These are phyloP conservation scores for Mallotus japonicus DNA, from an alignment of 441 rosid species.

Conservation along the genomic window DNA sequence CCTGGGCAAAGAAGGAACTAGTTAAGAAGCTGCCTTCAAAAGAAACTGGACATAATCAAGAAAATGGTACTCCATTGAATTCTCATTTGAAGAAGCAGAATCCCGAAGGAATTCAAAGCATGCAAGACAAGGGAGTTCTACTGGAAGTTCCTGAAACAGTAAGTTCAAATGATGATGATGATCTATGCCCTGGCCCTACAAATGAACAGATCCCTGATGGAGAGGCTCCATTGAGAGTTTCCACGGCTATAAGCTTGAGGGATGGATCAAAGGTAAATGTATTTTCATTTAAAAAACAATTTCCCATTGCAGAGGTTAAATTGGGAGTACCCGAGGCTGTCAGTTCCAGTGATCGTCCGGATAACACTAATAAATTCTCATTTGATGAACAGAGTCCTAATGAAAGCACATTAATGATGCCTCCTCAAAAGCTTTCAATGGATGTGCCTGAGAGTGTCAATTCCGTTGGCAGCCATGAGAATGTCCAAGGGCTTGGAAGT, in stretches of 20 bases:
- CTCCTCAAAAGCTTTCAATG: constrained; percentile 30
- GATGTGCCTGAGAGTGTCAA: constrained; percentile 30
- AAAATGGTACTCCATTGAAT: constrained; percentile 19
- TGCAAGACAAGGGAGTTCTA: constrained; percentile 34
- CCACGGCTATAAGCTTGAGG: constrained; percentile 13
- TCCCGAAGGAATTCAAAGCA: constrained; percentile 28
- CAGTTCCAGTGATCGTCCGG: constrained; percentile 24
- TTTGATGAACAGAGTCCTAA: constrained; percentile 25
- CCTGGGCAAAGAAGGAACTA: constrained; percentile 48
- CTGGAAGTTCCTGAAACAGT: constrained; percentile 20
- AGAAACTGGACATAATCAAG: constrained; percentile 26
- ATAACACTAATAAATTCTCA: constrained; percentile 20
- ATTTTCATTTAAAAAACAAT: constrained; percentile 19
- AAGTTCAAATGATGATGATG: constrained; percentile 29
- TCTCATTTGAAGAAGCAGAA: constrained; percentile 27
- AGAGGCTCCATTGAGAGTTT: constrained; percentile 20
- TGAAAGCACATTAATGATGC: constrained; percentile 25
- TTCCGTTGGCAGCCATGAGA: constrained; percentile 22
- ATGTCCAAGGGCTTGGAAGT: constrained; percentile 20
- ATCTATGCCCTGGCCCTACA: constrained; percentile 20
- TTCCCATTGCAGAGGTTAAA: background rate
- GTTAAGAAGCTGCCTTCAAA: constrained; percentile 23
- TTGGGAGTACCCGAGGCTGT: constrained; percentile 19
- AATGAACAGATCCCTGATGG: constrained; percentile 24
- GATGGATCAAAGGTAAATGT: constrained; percentile 14